These are phyloP conservation scores for Rehmannia glutinosa DNA, from an alignment of 257 asterid genomes.

Conservation along the genomic window DNA sequence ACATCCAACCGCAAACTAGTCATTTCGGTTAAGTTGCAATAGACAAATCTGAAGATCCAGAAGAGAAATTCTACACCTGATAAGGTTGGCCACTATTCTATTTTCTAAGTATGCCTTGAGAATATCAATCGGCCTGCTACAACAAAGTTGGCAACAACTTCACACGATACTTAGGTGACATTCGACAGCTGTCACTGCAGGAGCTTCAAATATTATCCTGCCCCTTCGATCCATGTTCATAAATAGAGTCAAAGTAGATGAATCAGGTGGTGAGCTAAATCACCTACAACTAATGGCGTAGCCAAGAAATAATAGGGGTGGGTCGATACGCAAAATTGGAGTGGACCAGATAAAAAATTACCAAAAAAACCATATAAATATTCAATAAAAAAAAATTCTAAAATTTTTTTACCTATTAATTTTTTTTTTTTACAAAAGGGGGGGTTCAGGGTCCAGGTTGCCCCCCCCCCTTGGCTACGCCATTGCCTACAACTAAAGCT, in stretches of 20 bases:
- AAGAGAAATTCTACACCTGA: neutral
- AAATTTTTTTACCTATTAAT: no score
- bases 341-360: no score
- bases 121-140: neutral
- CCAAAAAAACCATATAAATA: no score
- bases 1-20: no score
- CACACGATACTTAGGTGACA: neutral
- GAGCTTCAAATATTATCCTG: constrained; percentile 18
- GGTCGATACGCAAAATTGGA: no score
- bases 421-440: no score
- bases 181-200: constrained; percentile 22
- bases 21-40: neutral
- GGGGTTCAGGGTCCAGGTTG: no score
- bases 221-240: neutral
- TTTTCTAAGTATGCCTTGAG: neutral
- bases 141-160: neutral
- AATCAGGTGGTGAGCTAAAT: constrained; percentile 17
- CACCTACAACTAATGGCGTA: no score
- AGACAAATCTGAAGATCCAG: neutral
- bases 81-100: neutral
- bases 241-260: neutral
- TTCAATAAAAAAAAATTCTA: no score
- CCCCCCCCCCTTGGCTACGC: no score
- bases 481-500: no score
- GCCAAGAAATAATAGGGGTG: no score